phyloP scores from a whole-genome alignment of 1,284 basidiomycete genomes.

The Inonotus hispidus region DNA sequence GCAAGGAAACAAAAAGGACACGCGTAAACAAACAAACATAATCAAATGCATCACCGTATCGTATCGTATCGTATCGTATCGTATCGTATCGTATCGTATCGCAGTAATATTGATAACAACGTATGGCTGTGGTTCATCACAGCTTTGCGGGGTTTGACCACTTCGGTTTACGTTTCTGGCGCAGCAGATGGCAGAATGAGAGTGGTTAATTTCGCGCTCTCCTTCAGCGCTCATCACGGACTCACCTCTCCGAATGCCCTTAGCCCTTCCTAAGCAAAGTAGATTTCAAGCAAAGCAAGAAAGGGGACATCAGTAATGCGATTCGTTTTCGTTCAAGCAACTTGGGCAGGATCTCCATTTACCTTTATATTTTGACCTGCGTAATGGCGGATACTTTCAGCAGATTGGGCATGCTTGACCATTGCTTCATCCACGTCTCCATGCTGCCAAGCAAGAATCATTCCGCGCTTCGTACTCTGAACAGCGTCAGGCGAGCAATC shows the following conservation, averaged over 20 bases:
- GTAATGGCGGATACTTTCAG: slow-evolving; percentile 53
- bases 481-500: slow-evolving; percentile 77
- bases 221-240: slow-evolving; percentile 13
- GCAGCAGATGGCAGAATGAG: no score
- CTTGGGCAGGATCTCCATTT: no score
- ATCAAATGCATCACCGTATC: not conserved
- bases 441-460: slow-evolving; percentile 48
- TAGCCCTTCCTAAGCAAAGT: slow-evolving; percentile 42
- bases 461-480: slow-evolving; percentile 66
- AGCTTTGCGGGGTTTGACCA: slow-evolving; percentile 61
- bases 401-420: slow-evolving; percentile 41
- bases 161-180: slow-evolving; percentile 50
- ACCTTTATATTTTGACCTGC: slow-evolving; percentile 71
- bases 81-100: no score
- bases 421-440: slow-evolving; percentile 53
- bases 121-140: slow-evolving; percentile 26
- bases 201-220: no score
- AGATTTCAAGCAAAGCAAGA: no score
- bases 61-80: not conserved
- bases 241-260: slow-evolving; percentile 40
- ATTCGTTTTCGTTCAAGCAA: no score
- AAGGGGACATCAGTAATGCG: no score
- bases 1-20: no score
- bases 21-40: not conserved
- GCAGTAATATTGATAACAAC: no score